A percentile compares a stretch with the other conserved stretches of the same genome.
These are phyloP conservation scores for Echeveria elegans DNA, from an alignment of 164 flowering plant genomes.

Conservation along the genomic window DNA sequence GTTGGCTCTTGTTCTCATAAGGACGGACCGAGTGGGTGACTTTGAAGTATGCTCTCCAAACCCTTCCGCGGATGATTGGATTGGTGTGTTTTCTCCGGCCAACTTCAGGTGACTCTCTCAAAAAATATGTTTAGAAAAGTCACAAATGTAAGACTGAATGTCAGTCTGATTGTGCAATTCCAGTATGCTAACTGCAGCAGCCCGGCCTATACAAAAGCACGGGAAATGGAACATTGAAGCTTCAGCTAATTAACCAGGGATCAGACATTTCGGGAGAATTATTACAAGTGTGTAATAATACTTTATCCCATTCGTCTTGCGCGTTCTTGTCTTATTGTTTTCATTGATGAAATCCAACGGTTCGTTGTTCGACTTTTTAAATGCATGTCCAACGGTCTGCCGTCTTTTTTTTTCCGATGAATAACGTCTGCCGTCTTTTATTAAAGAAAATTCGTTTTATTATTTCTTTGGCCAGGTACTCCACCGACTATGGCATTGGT, in stretches of 20 bases:
- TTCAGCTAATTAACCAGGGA: constrained; percentile 66
- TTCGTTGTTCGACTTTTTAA: background rate
- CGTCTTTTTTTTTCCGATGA: too few species aligned
- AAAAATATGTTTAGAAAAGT: too few species aligned
- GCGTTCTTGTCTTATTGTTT: background rate
- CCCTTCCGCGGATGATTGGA: constrained; percentile 20
- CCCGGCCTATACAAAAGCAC: constrained; percentile 32
- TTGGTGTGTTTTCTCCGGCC: background rate
- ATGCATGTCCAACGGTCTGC: background rate
- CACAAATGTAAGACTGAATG: background rate
- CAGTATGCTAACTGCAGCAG: constrained; percentile 51
- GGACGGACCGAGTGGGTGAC: constrained; percentile 63
- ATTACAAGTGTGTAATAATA: constrained; percentile 26
- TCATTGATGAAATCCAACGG: background rate
- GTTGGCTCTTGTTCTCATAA: constrained; percentile 19
- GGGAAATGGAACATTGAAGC: constrained; percentile 42
- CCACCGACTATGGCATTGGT: constrained; percentile 91
- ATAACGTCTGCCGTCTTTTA: too few species aligned
- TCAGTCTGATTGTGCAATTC: constrained; percentile 27
- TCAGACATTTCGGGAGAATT: constrained; percentile 59
- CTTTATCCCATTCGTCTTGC: background rate
- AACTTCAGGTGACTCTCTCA: constrained; percentile 22
- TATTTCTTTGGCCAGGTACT: constrained; percentile 45
- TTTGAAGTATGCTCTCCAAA: constrained; percentile 32
- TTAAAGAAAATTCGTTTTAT: background rate